Evolutionary conservation across 1,284 basidiomycete genomes (phyloP).

Genomic region (Ceratobasidium sp.): DNA sequence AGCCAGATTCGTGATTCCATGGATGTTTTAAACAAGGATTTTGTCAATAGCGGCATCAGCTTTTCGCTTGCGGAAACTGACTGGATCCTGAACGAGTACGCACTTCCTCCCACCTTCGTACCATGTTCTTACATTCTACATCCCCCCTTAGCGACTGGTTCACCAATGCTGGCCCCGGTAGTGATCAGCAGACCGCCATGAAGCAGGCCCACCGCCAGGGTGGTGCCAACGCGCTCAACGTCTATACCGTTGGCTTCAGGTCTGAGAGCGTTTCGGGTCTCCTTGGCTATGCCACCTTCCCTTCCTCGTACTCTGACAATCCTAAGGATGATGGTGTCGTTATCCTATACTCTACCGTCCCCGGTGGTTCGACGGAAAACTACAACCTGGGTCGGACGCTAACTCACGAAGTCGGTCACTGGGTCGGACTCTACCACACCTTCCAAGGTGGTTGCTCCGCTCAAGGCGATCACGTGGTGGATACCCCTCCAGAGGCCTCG

Average conservation of each 20-base stretch:
- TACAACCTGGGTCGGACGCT: constrained; percentile 56
- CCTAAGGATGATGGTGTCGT: constrained; percentile 50
- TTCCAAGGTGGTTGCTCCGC: constrained; percentile 66
- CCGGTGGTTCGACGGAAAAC: constrained; percentile 48
- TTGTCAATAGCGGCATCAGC: constrained; percentile 31
- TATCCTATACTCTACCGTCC: constrained; percentile 49
- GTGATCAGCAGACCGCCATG: constrained; percentile 61
- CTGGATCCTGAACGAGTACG: not conserved
- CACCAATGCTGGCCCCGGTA: constrained; percentile 53
- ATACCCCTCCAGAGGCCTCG: constrained; percentile 54
- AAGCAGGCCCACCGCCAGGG: constrained; percentile 53
- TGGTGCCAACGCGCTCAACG: constrained; percentile 37
- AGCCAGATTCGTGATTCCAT: constrained; percentile 47
- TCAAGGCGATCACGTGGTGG: constrained; percentile 61
- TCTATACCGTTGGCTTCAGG: constrained; percentile 43
- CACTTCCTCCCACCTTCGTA: not conserved
- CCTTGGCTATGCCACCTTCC: constrained; percentile 47
- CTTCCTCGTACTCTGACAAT: constrained; percentile 7
- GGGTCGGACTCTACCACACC: constrained; percentile 60
- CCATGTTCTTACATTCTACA: not conserved
- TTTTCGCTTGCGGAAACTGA: constrained; percentile 48
- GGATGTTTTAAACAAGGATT: constrained; percentile 48
- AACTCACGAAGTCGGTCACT: constrained; percentile 67
- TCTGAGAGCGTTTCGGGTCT: constrained; percentile 28
- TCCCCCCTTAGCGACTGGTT: constrained; percentile 25